Evolutionary conservation across 148 eudicot species (phyloP).

Genomic region (Cornus suecica): DNA sequence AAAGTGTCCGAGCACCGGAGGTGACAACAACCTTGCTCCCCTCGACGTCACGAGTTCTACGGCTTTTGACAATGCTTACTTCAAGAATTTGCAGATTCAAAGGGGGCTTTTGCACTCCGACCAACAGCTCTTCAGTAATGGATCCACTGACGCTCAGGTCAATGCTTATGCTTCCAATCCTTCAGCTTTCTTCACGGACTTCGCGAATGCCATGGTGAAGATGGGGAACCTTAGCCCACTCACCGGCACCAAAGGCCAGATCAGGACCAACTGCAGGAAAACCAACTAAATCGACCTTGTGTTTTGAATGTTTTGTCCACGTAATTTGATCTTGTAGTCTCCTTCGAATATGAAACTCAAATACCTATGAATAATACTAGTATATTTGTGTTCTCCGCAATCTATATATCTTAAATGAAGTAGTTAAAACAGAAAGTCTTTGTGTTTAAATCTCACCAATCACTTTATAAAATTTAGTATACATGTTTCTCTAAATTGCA

Average conservation of each 20-base stretch:
- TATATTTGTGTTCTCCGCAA: too few species aligned
- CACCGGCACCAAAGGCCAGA: slow-evolving; percentile 57
- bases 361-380: too few species aligned
- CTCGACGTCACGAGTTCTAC: slow-evolving; percentile 40
- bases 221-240: slow-evolving; percentile 69
- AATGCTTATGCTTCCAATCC: slow-evolving; percentile 29
- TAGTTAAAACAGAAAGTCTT: too few species aligned
- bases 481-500: too few species aligned
- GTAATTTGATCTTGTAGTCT: too few species aligned
- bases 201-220: slow-evolving; percentile 50
- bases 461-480: too few species aligned
- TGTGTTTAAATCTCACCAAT: too few species aligned
- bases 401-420: too few species aligned
- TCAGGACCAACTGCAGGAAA: slow-evolving; percentile 57
- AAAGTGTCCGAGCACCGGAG: slow-evolving; percentile 48
- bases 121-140: slow-evolving; percentile 68
- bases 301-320: too few species aligned
- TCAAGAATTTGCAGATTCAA: slow-evolving; percentile 40
- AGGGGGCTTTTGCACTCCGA: slow-evolving; percentile 77
- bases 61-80: slow-evolving; percentile 51
- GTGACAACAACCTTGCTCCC: slow-evolving; percentile 48
- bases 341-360: too few species aligned
- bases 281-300: slow-evolving; percentile 22
- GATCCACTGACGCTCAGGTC: slow-evolving; percentile 47
- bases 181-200: slow-evolving; percentile 40